Evolutionary conservation across 768 basidiomycete species (phyloP).

Genomic region (Mycena rosella): DNA sequence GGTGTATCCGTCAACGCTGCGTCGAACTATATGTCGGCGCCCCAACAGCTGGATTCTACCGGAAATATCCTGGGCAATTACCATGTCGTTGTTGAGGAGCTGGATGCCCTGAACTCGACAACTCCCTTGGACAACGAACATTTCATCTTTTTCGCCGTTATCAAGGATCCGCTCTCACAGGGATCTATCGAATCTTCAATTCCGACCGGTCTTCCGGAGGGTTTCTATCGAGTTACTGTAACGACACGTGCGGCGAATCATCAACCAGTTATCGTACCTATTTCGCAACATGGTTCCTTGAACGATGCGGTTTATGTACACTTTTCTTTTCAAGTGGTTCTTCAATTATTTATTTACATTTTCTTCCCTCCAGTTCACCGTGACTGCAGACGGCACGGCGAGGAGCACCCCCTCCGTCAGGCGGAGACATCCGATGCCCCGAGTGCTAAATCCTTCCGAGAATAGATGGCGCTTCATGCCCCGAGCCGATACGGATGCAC

Average conservation of each 20-base stretch:
- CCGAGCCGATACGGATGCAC: conserved; percentile 8
- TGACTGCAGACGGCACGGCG: conserved; percentile 35
- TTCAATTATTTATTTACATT: background rate
- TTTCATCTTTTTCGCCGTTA: conserved; percentile 68
- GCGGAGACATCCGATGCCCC: conserved; percentile 10
- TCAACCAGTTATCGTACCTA: conserved; percentile 49
- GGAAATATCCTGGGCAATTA: conserved; percentile 72
- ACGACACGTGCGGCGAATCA: conserved; percentile 42
- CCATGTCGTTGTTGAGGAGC: conserved; percentile 71
- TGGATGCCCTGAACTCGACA: conserved; percentile 63
- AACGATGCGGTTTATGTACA: conserved; percentile 54
- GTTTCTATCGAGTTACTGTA: conserved; percentile 49
- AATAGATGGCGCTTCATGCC: background rate
- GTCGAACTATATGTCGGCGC: conserved; percentile 64
- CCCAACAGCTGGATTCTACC: conserved; percentile 63
- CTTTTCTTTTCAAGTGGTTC: background rate
- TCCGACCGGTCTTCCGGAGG: conserved; percentile 62
- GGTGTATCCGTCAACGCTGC: conserved; percentile 67
- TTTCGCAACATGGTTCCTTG: conserved; percentile 56
- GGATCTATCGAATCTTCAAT: conserved; percentile 64
- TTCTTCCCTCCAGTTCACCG: conserved; percentile 37
- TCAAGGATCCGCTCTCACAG: conserved; percentile 54
- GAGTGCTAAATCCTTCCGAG: background rate
- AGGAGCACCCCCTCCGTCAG: conserved; percentile 6
- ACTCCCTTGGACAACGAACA: conserved; percentile 59